Evolutionary conservation across 1,139 yeast species (phyloP), one percentile per base, ranked within the genome.

Genomic region (Yamadazyma triangularis): DNA sequence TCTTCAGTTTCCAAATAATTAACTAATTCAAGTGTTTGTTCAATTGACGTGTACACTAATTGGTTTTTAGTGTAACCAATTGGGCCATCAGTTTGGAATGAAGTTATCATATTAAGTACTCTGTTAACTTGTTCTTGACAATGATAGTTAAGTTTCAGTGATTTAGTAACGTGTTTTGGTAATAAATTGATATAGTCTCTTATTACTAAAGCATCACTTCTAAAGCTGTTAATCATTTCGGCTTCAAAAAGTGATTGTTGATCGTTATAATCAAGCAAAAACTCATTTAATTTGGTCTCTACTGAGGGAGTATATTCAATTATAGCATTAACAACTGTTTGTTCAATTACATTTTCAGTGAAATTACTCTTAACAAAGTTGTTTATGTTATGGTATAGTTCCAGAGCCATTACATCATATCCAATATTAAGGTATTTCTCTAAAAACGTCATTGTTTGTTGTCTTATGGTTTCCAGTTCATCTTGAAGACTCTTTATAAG

Each of bases 381-480:
- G n/a, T n/a, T n/a, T n/a, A n/a, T n/a, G n/a, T n/a, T n/a, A n/a
- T n/a, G n/a, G n/a, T n/a, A n/a, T n/a, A n/a, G n/a, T n/a, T n/a
- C n/a, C n/a, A n/a, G n/a, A n/a, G n/a, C n/a, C n/a, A n/a, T n/a
- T n/a, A n/a, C n/a, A n/a, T n/a, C n/a, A n/a, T n/a, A n/a, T n/a
- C n/a, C n/a, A n/a, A n/a, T n/a, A n/a, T n/a, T n/a, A n/a, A n/a
- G n/a, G n/a, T n/a, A n/a, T n/a, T n/a, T n/a, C n/a, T n/a, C n/a
- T 12, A 23, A 11, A 13, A 12, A 23, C 13, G 11, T 23, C 14
- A 11, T 5, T 5, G 31, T 15, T 12, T 25, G 14, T 2, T 10
- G 13, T 43, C 83, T 56, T 9, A 77, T 58, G 8, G 58, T 68
- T 7, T 62, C 68, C 40, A 79, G 85, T 45, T 82, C 91, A 50